Base-by-base conservation (phyloP, 345 rosid species). In the Adansonia digitata region DNA sequence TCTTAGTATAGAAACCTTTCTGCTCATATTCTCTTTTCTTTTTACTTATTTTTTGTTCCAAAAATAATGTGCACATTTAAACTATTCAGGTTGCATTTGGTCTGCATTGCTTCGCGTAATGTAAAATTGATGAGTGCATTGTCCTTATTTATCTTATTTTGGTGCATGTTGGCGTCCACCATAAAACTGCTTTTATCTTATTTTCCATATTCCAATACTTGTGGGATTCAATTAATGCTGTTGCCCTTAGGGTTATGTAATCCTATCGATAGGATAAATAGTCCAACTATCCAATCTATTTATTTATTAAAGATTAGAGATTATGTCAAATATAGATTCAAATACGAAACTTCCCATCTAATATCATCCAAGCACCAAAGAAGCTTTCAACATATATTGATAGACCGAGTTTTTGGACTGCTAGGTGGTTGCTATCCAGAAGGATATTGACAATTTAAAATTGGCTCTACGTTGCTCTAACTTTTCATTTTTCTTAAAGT, bases 121-220 rank as follows among this genome's bases (percentile, higher is more conserved):
- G 15, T 49, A 65, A n/a, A 62, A 40, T 12, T 65, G 70, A 42
- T 12, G 70, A 40, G 31, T 40, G 46, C 8, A 20, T 40, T 39
- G 69, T 65, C 70, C 40, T 64, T 40, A 64, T 40, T 64, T 64
- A 39, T 61, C 11, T 40, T 65, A 22, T 65, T 65, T 20, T 22
- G 51, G 27, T 65, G 70, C 70, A 22, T 65, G 31, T 13, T 65
- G 34, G 70, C 1, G 12, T 65, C 51, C 31, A 22, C 5, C 11
- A 11, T 22, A 42, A 65, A 39, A 22, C 29, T 34, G 18, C 64
- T 60, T 40, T 0, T n/a, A 40, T 40, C 9, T 22, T 40, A 6
- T 20, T 65, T 42, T 40, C 48, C 51, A 20, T 65, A 20, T 65
- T 20, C 18, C 48, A 22, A 42, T 65, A 29, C 26, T 3, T 11